Evolutionary conservation across 164 flowering plant species (phyloP).

Genomic region (Stephania cephalantha): DNA sequence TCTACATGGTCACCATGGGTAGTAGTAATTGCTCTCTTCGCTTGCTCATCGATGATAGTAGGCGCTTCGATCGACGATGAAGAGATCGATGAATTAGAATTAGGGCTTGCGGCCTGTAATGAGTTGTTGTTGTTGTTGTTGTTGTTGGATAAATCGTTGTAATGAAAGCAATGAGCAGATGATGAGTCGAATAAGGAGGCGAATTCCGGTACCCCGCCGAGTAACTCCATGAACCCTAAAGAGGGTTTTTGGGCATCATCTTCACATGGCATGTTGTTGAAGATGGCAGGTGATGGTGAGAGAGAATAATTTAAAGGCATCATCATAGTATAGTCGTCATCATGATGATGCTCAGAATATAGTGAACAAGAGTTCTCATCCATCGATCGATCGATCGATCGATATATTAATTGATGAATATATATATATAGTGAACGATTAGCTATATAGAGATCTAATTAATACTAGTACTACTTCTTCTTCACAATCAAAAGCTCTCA

Average conservation of each 20-base stretch:
- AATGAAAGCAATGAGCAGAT: too few relatives aligned
- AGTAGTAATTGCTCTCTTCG: not conserved
- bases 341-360: conserved; percentile 27
- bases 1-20: not conserved
- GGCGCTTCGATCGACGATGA: conserved; percentile 60
- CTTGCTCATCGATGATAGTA: conserved; percentile 23
- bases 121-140: conserved; percentile 5
- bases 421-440: too few relatives aligned
- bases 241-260: not conserved
- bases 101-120: conserved; percentile 52
- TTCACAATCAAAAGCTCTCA: too few relatives aligned
- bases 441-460: too few relatives aligned
- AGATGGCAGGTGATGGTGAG: conserved; percentile 5
- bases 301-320: not conserved
- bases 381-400: conserved; percentile 9
- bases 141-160: too few relatives aligned
- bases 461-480: too few relatives aligned
- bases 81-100: conserved; percentile 56
- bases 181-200: not conserved
- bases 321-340: too few relatives aligned
- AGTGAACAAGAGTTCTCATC: conserved; percentile 21
- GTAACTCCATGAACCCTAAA: not conserved
- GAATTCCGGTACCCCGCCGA: not conserved
- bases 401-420: too few relatives aligned
- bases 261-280: not conserved